A percentile compares a stretch with the other conserved stretches of the same genome.
Evolutionary conservation across 768 basidiomycete species (phyloP).

Genomic region (Lentinula detonsa): DNA sequence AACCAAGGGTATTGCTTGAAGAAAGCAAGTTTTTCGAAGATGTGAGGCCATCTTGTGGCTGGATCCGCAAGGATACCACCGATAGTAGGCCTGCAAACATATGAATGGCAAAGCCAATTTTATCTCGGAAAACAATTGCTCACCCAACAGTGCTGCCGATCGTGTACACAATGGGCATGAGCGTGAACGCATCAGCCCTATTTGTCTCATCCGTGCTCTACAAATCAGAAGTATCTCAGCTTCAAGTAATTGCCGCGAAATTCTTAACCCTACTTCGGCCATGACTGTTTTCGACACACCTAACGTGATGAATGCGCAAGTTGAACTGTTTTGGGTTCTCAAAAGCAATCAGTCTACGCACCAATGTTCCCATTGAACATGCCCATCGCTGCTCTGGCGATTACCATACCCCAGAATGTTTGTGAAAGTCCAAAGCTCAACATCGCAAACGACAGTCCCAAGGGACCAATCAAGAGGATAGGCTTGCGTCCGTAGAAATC

Average conservation of each 20-base stretch:
- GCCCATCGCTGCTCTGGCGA: constrained; percentile 19
- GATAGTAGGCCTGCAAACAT: constrained; percentile 17
- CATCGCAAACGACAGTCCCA: constrained; percentile 20
- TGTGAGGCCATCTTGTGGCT: constrained; percentile 18
- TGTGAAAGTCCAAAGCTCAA: constrained; percentile 23
- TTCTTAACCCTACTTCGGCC: constrained; percentile 19
- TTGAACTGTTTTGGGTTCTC: background rate
- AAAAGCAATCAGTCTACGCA: background rate
- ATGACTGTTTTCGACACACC: constrained; percentile 24
- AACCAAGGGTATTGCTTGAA: constrained; percentile 28
- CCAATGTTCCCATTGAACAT: constrained; percentile 27
- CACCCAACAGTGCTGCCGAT: constrained; percentile 20
- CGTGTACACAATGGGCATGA: constrained; percentile 23
- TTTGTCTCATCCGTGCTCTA: constrained; percentile 23
- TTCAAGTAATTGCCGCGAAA: background rate
- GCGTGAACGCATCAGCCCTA: constrained; percentile 20
- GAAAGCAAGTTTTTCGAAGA: constrained; percentile 18
- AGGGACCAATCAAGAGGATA: constrained; percentile 21
- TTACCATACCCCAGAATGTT: constrained; percentile 17
- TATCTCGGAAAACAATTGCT: background rate
- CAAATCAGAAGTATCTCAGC: background rate
- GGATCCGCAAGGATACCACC: constrained; percentile 28
- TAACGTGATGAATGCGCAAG: constrained; percentile 5
- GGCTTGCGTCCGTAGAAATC: constrained; percentile 24
- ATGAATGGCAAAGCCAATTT: background rate